phyloP scores from a whole-genome alignment of 371 early-diverging fungal species.

The Apophysomyces trapeziformis region DNA sequence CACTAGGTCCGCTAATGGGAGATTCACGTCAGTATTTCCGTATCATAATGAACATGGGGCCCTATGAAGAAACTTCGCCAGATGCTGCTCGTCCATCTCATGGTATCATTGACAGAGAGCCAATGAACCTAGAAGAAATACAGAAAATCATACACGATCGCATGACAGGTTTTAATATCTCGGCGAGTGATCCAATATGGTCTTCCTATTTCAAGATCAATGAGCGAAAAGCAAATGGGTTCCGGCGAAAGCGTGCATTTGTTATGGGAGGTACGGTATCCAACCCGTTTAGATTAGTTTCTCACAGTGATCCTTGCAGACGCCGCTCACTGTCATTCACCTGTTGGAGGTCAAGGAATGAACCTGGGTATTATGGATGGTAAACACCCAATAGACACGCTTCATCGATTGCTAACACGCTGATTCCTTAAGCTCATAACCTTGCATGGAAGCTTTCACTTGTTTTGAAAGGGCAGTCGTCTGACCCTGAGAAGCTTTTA shows the following conservation, averaged over 20 bases:
- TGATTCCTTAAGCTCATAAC: slow-evolving; percentile 35
- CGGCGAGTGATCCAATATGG: slow-evolving; percentile 19
- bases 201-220: slow-evolving; percentile 41
- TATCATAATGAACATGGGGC: slow-evolving; percentile 5
- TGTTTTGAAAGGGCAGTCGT: slow-evolving; percentile 28
- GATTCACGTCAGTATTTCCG: slow-evolving; percentile 10
- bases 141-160: background rate
- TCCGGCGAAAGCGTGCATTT: slow-evolving; percentile 36
- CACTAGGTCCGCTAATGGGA: background rate
- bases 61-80: background rate
- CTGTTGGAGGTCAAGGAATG: slow-evolving; percentile 44
- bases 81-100: slow-evolving; percentile 3
- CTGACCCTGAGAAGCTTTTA: slow-evolving; percentile 35
- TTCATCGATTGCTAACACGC: background rate
- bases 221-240: slow-evolving; percentile 48
- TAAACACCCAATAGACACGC: slow-evolving; percentile 13
- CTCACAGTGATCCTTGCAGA: slow-evolving; percentile 19
- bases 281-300: background rate
- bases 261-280: slow-evolving; percentile 41
- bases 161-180: slow-evolving; percentile 11
- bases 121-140: slow-evolving; percentile 15
- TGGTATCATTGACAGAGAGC: background rate
- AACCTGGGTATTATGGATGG: slow-evolving; percentile 50
- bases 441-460: slow-evolving; percentile 50
- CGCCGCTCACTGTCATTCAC: slow-evolving; percentile 50